phyloP scores from a whole-genome alignment of 2,329 filamentous ascomycete species.

The Fusarium lyarnte region DNA sequence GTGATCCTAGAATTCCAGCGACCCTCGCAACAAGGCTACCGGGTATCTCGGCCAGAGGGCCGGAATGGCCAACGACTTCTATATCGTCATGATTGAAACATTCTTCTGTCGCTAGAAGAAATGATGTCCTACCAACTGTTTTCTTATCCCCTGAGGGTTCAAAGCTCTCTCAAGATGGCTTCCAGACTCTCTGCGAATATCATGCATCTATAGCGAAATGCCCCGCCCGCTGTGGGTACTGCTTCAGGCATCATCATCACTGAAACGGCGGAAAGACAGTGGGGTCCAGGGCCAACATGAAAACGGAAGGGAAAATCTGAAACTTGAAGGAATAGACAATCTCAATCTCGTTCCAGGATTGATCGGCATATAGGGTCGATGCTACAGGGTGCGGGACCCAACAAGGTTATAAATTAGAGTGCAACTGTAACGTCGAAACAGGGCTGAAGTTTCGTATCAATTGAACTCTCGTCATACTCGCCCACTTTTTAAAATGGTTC shows the following conservation, averaged over 20 bases:
- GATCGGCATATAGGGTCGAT: constrained; percentile 10
- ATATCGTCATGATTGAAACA: neutral
- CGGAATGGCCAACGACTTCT: constrained; percentile 3
- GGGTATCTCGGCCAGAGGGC: neutral
- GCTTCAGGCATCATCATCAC: neutral
- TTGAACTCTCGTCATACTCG: neutral
- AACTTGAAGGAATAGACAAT: constrained; percentile 18
- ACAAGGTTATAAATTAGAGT: neutral
- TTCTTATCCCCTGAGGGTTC: too few relatives aligned
- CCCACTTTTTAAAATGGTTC: neutral
- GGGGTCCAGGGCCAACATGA: neutral
- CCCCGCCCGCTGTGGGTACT: neutral
- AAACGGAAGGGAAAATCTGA: neutral
- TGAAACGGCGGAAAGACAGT: neutral
- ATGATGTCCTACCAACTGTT: neutral
- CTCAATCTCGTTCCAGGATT: constrained; percentile 14
- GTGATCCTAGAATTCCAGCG: constrained; percentile 18
- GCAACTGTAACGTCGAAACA: constrained; percentile 15
- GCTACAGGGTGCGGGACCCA: neutral
- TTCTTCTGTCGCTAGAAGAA: neutral
- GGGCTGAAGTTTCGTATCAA: constrained; percentile 12
- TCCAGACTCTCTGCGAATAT: neutral
- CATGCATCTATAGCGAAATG: neutral
- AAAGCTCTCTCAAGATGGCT: neutral
- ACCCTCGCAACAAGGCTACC: constrained; percentile 1